Evolutionary conservation across 2,329 filamentous ascomycete genomes (phyloP), one percentile per base, ranked within the genome.

Genomic region (Aureobasidium sp.): DNA sequence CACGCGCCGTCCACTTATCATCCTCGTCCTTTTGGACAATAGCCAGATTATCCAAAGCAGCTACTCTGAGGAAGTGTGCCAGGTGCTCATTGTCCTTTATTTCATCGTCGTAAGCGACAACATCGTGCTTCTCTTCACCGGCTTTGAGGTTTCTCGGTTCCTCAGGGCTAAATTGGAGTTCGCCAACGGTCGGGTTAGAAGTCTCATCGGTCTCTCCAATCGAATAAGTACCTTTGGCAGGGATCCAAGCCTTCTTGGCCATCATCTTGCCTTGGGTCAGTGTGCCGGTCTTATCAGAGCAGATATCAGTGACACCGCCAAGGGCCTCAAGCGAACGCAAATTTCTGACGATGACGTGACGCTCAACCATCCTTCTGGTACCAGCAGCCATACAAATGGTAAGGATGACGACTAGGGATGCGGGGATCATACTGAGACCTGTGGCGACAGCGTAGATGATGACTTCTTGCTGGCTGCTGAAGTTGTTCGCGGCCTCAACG

Each of bases 271-370:
- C 73, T 65, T 74, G 71, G 1, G 72, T 74, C n/a, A 75, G 73
- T 6, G 85, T 88, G 42, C 85, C 85, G 1, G 85, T 88, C 75
- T 88, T 88, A 77, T 88, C 85, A 39, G 84, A 87, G 73, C 85
- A 88, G 62, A 88, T 86, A 32, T 61, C 63, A 64, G 83, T 85
- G 36, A 86, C 82, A 61, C 80, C 83, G 48, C 85, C 85, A 1
- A 87, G 77, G 9, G 85, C 84, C 71, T 87, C 86, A 16, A 89
- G 79, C 2, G 84, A 83, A 5, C 83, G 79, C 68, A 88, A 80
- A 66, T 85, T 85, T 63, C 85, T 81, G 41, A 88, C 83, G 66
- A 88, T 84, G 48, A 88, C 85, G 65, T 88, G 80, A 8, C 83
- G 79, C 67, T 81, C 81, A 49, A 82, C 81, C 85, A 87, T 87